Evolutionary conservation across 176 grass and related monocot species (phyloP).

Genomic region (Triticum dicoccoides): DNA sequence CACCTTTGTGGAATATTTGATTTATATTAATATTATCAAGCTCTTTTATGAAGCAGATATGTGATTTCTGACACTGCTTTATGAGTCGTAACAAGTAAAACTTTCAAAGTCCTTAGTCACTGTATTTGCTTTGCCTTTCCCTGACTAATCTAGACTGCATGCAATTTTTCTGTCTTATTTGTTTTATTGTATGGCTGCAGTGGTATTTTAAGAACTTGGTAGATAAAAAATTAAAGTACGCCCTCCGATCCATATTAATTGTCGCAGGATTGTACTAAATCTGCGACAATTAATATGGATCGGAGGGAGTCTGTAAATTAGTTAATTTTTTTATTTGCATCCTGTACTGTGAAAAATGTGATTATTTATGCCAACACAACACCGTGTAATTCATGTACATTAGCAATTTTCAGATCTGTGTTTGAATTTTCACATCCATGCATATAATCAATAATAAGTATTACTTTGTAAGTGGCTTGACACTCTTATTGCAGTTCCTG

Average conservation of each 20-base stretch:
- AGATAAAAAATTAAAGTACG: background rate
- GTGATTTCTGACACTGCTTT: background rate
- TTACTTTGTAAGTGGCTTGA: background rate
- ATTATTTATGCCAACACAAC: background rate
- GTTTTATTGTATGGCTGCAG: background rate
- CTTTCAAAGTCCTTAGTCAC: background rate
- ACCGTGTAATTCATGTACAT: background rate
- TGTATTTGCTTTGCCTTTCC: background rate
- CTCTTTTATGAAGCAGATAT: background rate
- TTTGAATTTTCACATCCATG: slow-evolving; percentile 14
- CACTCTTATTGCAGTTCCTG: slow-evolving; percentile 16
- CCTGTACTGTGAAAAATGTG: background rate
- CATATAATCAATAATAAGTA: background rate
- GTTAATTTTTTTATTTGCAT: background rate
- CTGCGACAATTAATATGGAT: too few relatives aligned
- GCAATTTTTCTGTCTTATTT: background rate
- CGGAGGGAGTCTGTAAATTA: background rate
- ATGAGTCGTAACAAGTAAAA: background rate
- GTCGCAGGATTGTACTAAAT: too few relatives aligned
- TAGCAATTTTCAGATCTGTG: background rate
- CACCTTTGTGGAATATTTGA: background rate
- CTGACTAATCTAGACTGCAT: background rate
- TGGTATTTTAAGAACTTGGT: background rate
- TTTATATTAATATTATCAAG: background rate
- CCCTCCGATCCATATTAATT: too few relatives aligned